Evolutionary conservation across 257 asterid genomes (phyloP).

Genomic region (Coffea canephora): DNA sequence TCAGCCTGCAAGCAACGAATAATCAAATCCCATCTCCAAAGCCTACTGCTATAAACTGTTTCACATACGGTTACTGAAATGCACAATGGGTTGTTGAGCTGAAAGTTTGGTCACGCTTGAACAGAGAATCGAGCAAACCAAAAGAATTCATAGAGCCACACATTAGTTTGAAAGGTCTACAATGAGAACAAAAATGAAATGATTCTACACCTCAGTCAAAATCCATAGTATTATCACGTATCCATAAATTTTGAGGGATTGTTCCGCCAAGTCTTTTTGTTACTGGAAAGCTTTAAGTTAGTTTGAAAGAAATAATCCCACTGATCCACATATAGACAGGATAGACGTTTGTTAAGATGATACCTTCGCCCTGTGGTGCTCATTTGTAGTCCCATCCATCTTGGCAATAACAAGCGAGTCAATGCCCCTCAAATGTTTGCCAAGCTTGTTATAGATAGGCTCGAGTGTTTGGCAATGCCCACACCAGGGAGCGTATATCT

Average conservation of each 20-base stretch:
- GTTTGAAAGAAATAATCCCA: neutral
- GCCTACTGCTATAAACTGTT: neutral
- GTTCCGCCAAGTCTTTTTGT: neutral
- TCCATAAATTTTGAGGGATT: neutral
- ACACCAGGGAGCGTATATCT: constrained; percentile 98
- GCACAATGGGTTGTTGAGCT: neutral
- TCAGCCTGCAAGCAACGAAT: constrained; percentile 53
- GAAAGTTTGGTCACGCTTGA: neutral
- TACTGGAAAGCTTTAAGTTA: neutral
- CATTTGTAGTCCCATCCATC: constrained; percentile 97
- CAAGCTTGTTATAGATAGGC: constrained; percentile 87
- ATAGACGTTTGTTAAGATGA: neutral
- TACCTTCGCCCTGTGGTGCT: constrained; percentile 99
- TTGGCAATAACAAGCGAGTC: constrained; percentile 86
- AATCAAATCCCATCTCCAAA: neutral
- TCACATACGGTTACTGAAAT: neutral
- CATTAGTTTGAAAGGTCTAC: neutral
- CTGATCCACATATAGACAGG: neutral
- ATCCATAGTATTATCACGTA: neutral
- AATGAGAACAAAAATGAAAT: neutral
- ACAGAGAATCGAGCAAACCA: neutral
- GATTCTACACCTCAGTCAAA: neutral
- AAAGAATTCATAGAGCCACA: neutral
- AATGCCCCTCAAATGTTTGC: constrained; percentile 61
- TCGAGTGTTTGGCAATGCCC: constrained; percentile 91